A percentile compares a stretch with the other conserved stretches of the same genome.
Conservation (phyloP, 306 rosid genomes). For the Fragaria iinumae region DNA sequence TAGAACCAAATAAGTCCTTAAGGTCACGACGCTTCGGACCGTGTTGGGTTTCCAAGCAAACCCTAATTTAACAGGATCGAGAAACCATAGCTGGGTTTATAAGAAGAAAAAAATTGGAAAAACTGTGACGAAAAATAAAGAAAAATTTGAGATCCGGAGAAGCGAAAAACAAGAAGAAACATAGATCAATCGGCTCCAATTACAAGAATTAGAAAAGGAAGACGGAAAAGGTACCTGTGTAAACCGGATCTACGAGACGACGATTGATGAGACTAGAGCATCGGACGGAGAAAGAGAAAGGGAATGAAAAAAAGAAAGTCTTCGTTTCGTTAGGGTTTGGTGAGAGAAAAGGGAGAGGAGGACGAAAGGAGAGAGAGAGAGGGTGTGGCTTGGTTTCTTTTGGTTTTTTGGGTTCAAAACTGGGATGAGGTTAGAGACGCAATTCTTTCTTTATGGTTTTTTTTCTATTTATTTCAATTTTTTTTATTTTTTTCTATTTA, state of each 20-base stretch:
- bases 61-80: not conserved
- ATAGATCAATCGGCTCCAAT: slow-evolving; percentile 9
- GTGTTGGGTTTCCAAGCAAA: too few species aligned
- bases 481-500: not conserved
- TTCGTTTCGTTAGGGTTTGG: slow-evolving; percentile 50
- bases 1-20: not conserved
- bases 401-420: slow-evolving; percentile 13
- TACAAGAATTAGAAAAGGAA: not conserved
- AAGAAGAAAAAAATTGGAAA: not conserved
- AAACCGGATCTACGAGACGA: slow-evolving; percentile 27
- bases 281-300: slow-evolving; percentile 23
- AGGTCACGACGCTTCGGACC: too few species aligned
- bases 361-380: not conserved
- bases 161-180: slow-evolving; percentile 2
- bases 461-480: not conserved
- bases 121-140: not conserved
- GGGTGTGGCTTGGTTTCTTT: slow-evolving; percentile 12
- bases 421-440: slow-evolving; percentile 7
- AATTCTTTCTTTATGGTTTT: not conserved
- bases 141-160: slow-evolving; percentile 33
- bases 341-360: not conserved
- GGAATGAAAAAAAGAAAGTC: slow-evolving; percentile 14
- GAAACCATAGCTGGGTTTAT: not conserved
- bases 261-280: slow-evolving; percentile 15
- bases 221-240: slow-evolving; percentile 29